Conservation (phyloP, 768 basidiomycete genomes). For the Auriscalpium orientale region DNA sequence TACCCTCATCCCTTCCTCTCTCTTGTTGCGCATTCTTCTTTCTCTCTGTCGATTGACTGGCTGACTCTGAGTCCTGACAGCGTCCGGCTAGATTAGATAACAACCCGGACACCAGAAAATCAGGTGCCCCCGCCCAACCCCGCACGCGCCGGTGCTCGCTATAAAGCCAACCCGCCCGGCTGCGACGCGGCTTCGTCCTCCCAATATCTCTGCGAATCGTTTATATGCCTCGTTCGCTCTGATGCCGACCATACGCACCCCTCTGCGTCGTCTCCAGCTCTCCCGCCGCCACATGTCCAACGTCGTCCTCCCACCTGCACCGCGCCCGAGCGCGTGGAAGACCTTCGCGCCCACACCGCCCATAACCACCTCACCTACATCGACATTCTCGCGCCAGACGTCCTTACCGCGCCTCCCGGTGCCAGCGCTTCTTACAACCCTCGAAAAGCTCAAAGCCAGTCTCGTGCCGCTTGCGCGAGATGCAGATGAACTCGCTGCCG, state of each 20-base stretch:
- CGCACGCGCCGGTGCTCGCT: neutral
- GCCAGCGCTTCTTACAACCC: constrained; percentile 55
- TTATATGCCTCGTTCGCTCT: neutral
- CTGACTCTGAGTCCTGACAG: too few relatives aligned
- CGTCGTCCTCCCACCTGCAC: constrained; percentile 7
- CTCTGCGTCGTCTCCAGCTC: neutral
- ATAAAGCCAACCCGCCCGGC: neutral
- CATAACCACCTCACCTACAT: constrained; percentile 26
- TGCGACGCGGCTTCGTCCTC: neutral
- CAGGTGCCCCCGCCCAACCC: neutral
- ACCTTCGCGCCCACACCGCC: constrained; percentile 52
- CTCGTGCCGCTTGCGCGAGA: constrained; percentile 68
- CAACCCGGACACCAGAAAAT: neutral
- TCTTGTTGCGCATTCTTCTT: too few relatives aligned
- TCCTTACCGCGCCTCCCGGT: constrained; percentile 71
- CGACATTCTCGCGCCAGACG: constrained; percentile 60
- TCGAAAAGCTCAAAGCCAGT: constrained; percentile 60
- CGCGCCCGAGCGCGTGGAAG: constrained; percentile 63
- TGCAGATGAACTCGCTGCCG: constrained; percentile 46
- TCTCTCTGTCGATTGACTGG: too few relatives aligned
- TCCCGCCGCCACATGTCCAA: neutral
- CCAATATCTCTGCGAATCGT: neutral
- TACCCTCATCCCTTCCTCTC: too few relatives aligned
- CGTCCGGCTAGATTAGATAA: neutral
- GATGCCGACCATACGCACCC: neutral